A percentile compares a stretch with the other conserved stretches of the same genome.
Conservation (phyloP, 495 filamentous ascomycete genomes). For the Zalerion maritima region DNA sequence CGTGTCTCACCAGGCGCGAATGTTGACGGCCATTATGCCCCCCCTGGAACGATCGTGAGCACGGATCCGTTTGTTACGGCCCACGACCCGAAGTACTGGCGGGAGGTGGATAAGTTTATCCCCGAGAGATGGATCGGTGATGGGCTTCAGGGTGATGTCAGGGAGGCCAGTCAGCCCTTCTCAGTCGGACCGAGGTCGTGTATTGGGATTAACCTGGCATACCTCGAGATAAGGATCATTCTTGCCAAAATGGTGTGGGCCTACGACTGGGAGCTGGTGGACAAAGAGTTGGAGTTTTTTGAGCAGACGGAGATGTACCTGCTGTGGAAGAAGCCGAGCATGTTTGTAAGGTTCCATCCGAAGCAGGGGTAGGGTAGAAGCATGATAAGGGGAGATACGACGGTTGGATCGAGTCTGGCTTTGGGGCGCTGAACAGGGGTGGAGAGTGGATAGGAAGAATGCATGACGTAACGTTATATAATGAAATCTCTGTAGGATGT, state of each 20-base stretch:
- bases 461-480: no score
- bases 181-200: slow-evolving; percentile 15
- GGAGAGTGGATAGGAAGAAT: no score
- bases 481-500: no score
- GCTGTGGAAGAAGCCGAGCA: slow-evolving; percentile 22
- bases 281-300: slow-evolving; percentile 18
- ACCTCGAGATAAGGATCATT: slow-evolving; percentile 22
- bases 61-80: slow-evolving; percentile 20
- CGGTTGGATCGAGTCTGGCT: no score
- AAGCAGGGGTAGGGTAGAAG: no score
- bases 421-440: no score
- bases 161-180: slow-evolving; percentile 16
- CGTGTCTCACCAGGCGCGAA: slow-evolving; percentile 16
- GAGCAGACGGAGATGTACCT: slow-evolving; percentile 15
- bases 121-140: slow-evolving; percentile 21
- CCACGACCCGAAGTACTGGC: slow-evolving; percentile 16
- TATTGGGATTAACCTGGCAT: slow-evolving; percentile 18
- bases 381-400: no score
- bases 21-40: slow-evolving; percentile 18
- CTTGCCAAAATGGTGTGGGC: slow-evolving; percentile 20
- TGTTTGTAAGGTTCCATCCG: slow-evolving; percentile 13
- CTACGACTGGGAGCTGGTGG: slow-evolving; percentile 20
- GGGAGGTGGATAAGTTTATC: slow-evolving; percentile 13
- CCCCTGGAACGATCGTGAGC: slow-evolving; percentile 18
- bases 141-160: slow-evolving; percentile 9